Base-by-base conservation (phyloP, 2,329 filamentous ascomycete genomes). In the Ascochyta fabae region DNA sequence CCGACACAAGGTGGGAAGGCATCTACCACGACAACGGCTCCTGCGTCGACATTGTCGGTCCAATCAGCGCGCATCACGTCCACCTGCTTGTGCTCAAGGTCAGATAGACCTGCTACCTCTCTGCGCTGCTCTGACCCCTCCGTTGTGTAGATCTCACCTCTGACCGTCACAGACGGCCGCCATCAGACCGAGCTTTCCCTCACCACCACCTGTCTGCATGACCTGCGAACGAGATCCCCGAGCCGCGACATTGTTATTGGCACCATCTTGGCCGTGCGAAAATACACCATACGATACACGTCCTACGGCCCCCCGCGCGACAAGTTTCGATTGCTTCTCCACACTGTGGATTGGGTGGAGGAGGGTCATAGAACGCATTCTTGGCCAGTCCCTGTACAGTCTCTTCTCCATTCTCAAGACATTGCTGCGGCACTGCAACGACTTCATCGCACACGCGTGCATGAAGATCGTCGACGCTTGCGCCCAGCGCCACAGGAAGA, bases 1-100 rank as follows among this genome's bases (percentile, higher is more conserved):
- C 46, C 10, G 59, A 63, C 19, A 44, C 42, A 5, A 56, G 46
- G 24, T 71, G 66, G 65, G 41, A 43, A 3, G 65, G 57, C n/a
- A 34, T 74, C 6, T 75, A 69, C 52, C 66, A 70, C 51, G 66
- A 75, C 52, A 70, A 74, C 62, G 72, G 72, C 31, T 74, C 69
- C 44, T 69, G 67, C 34, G 48, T 76, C 3, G 70, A 70, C 46
- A 70, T 72, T 12, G 46, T 58, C 39, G 59, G 62, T 31, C 51
- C 61, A 10, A 47, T 53, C 23, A 38, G 51, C 36, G 27, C 59
- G 2, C 49, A 49, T 7, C 51, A 57, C 19, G 34, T 48, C 35
- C 38, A 23, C 34, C 54, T 74, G 48, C 66, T 67, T 15, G 54
- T 75, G 22, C 41, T 65, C 12, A 23, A 72, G 67, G 71, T 56